Base-by-base conservation (phyloP, 164 flowering plant genomes). In the Vitis riparia region DNA sequence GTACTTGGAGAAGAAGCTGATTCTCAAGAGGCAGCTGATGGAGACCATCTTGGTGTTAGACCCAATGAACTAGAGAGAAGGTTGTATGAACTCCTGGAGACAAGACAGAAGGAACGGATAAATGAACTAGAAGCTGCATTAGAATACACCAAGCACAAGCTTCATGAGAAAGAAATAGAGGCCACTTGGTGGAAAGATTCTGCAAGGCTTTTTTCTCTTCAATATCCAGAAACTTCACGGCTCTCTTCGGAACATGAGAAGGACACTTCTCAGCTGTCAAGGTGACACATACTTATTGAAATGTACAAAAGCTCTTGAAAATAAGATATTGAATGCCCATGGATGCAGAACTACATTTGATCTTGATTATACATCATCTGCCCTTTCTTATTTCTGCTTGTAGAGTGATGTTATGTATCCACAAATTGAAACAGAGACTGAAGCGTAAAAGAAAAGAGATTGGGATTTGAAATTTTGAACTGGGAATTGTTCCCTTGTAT, bases 121-220 rank as follows among this genome's bases (percentile, higher is more conserved):
- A 75, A 73, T 71, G 94, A 89, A 73, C 85, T 92, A 10, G 94
- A 89, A 73, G 70, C 69, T 55, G 90, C 90, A 63, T 70, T 92
- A 67, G 86, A 82, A 56, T 32, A 59, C 53, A 75, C 86, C 12
- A 69, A 76, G 60, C 72, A 37, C 13, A 73, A 78, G 70, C 87
- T 90, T 68, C 67, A 8, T 3, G 85, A 88, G 77, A 89, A 87
- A 73, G 90, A 92, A 74, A 71, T 68, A 66, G 96, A 90, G 78
- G 78, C 79, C 62, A 71, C 76, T n/a, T 82, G 91, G 92, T 90
- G 97, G 96, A 90, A 84, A 76, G 90, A 88, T 65, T 83, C 85
- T 51, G 91, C 85, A 19, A 63, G 69, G 4, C 79, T 84, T 66
- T 52, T 84, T 48, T 77, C 83, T 9, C 75, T 79, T 65, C 87